Evolutionary conservation across 78 protist species (phyloP), one percentile per base, ranked within the genome.

Genomic region (Dictyostelium brefeldianum): DNA sequence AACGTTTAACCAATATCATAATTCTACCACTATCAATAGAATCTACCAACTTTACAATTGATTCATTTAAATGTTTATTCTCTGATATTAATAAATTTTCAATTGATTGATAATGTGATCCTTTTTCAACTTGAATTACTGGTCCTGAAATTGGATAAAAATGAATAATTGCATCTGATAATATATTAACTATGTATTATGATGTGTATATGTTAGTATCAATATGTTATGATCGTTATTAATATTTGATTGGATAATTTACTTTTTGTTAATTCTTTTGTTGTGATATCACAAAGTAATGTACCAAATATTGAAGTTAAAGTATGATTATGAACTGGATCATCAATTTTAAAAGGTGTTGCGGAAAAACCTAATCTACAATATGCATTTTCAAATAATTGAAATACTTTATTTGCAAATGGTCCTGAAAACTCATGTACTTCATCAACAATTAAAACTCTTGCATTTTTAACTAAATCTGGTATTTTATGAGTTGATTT

Each of bases 321-420:
- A 10, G 12, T 22, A 46, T 81, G 80, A 29, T 89, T 89, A 20
- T 89, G 94, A 22, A 89, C 80, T 6, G 57, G 94, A 31, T 89
- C 83, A 62, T 77, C 94, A 3, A 9, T 10, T 77, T 89, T 89
- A 46, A 80, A 89, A 31, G 94, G 94, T 27, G 94, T 89, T 41
- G 94, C 94, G 0, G 94, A 89, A 73, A 89, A 89, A 22, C 94
- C 94, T 75, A 89, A 80, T 74, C 94, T 53, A 56, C 71, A 51
- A 77, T 80, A 89, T 22, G 94, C 94, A 77, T 89, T 89, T 12
- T 77, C 89, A 62, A 89, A 89, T n/a, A 48, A 48, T 20, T 46
- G 25, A 48, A 89, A 81, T 20, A 80, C 80, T 48, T 89, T 74
- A 11, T 65, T n/a, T 12, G 94, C 70, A 4, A 78, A 29, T 89